Percentiles rank a stretch among this genome's conserved stretches.
phyloP scores from a whole-genome alignment of 202 grass and related monocot species.

The Elaeis oleifera region DNA sequence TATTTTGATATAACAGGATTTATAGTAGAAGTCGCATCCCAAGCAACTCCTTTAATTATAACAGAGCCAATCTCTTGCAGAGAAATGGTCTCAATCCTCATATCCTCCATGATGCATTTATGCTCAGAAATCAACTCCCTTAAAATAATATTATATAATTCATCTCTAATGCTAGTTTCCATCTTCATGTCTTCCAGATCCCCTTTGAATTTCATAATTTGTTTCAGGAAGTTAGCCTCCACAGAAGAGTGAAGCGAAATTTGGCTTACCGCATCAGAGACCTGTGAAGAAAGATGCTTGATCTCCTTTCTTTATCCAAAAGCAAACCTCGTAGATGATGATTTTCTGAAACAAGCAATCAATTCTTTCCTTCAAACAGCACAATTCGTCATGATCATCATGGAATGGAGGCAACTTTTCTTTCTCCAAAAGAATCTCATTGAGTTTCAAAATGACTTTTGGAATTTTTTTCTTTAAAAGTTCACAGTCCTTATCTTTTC shows the following conservation, averaged over 20 bases:
- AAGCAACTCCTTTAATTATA: slow-evolving; percentile 13
- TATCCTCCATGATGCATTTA: slow-evolving; percentile 38
- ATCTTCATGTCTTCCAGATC: slow-evolving; percentile 46
- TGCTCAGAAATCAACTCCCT: slow-evolving; percentile 32
- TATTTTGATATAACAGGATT: slow-evolving; percentile 25
- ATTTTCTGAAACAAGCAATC: slow-evolving; percentile 45
- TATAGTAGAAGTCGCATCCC: neutral
- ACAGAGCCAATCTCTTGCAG: slow-evolving; percentile 9
- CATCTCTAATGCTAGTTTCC: slow-evolving; percentile 36
- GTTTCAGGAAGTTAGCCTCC: slow-evolving; percentile 25
- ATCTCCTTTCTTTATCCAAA: slow-evolving; percentile 34
- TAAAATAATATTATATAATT: slow-evolving; percentile 34
- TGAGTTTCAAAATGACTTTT: slow-evolving; percentile 47
- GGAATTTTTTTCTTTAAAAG: slow-evolving; percentile 38
- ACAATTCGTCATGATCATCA: slow-evolving; percentile 23
- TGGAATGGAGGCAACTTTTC: slow-evolving; percentile 21
- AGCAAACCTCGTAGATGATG: slow-evolving; percentile 38
- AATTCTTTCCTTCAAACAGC: slow-evolving; percentile 45
- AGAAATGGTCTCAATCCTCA: slow-evolving; percentile 19
- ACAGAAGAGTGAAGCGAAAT: slow-evolving; percentile 17
- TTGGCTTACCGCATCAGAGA: slow-evolving; percentile 31
- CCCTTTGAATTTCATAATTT: slow-evolving; percentile 32
- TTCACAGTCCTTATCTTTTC: slow-evolving; percentile 73
- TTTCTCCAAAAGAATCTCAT: slow-evolving; percentile 39
- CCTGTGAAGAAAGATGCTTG: slow-evolving; percentile 28